These are phyloP conservation scores for Zizania palustris DNA, from an alignment of 202 grass and related monocot genomes.

Conservation along the genomic window DNA sequence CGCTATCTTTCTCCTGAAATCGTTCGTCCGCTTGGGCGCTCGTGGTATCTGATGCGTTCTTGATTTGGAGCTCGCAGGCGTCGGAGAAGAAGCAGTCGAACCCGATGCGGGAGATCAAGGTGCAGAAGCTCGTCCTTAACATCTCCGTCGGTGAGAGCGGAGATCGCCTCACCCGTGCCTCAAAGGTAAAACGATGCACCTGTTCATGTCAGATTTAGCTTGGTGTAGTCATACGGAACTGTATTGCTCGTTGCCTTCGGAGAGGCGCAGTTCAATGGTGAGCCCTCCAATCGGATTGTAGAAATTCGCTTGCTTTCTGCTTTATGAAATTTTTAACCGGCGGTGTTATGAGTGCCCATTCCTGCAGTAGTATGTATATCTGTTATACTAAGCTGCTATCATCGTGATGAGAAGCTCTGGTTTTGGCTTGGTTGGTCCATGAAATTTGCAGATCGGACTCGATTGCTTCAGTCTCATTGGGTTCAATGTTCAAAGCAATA, in stretches of 20 bases:
- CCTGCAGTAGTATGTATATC: background rate
- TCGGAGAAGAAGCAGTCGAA: slow-evolving; percentile 71
- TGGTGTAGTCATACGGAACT: background rate
- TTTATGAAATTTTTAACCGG: background rate
- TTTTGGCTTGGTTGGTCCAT: background rate
- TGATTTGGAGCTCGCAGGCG: slow-evolving; percentile 44
- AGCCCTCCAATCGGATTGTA: background rate
- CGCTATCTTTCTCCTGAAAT: background rate
- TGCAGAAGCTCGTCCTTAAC: slow-evolving; percentile 75
- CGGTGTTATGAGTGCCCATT: background rate
- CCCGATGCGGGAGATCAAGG: slow-evolving; percentile 74
- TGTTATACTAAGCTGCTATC: background rate
- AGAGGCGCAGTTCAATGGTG: background rate
- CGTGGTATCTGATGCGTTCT: background rate
- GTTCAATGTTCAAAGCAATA: background rate
- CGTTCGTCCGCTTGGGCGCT: background rate
- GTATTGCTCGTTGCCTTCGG: background rate
- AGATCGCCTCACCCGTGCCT: slow-evolving; percentile 71
- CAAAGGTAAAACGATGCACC: slow-evolving; percentile 47
- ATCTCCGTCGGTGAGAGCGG: slow-evolving; percentile 74
- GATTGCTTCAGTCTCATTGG: background rate
- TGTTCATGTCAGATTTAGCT: background rate
- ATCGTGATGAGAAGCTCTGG: background rate
- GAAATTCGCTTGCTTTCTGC: no score
- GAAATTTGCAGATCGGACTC: background rate